Evolutionary conservation across 257 asterid genomes (phyloP), one percentile per base, ranked within the genome.

Genomic region (Lithospermum erythrorhizon): DNA sequence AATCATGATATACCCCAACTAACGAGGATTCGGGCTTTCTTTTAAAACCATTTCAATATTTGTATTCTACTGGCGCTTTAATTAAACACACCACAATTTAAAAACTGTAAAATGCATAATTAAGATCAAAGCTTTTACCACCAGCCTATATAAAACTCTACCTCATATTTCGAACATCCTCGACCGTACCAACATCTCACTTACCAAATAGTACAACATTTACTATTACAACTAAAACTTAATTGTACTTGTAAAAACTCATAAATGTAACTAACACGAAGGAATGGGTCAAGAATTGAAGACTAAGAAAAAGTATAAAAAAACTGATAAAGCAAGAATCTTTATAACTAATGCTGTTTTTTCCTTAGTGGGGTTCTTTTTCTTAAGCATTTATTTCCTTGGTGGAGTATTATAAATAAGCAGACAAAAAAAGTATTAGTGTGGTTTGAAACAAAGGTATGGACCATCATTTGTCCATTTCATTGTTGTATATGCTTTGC

Each of bases 161-260:
- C n/a, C n/a, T n/a, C n/a, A n/a, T n/a, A n/a, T n/a, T n/a, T 41
- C 57, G 14, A n/a, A 56, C 60, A 22, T 56, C 71, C 62, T 49
- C 59, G 56, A 70, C 85, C 77, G 69, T 73, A 78, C 75, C 58
- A n/a, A 37, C 64, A 53, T 66, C 62, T 23, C 58, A 37, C 53
- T 58, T 63, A 7, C 57, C 11, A 51, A 41, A 29, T 25, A 63
- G 59, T 24, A 24, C 27, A 24, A 24, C 2, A 24, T 24, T 24
- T 1, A 1, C 4, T 1, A 2, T 2, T 27, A 27, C 0, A 3
- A 27, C 32, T 27, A 27, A 0, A 0, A 27, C 32, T 27, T 27
- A 27, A 6, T 27, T 27, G 32, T 27, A 27, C 32, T 3, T 58
- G 67, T 25, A 27, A 61, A 61, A 16, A 29, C 53, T 14, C 32